Evolutionary conservation across 2,329 filamentous ascomycete genomes (phyloP).

Genomic region (Stemphylium beticola): DNA sequence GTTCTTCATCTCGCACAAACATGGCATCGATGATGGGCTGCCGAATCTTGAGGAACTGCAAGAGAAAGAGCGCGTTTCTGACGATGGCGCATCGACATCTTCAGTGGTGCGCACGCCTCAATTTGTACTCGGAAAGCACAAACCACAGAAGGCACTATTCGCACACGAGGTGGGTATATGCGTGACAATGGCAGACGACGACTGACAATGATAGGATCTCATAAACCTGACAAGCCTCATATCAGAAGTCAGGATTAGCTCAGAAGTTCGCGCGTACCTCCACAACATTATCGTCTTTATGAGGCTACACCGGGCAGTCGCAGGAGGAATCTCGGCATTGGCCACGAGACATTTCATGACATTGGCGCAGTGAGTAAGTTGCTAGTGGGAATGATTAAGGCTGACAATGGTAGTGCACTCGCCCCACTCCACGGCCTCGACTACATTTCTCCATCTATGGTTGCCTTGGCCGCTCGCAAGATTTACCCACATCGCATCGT

Average conservation of each 20-base stretch:
- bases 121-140: constrained; percentile 18
- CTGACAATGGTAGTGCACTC: constrained; percentile 62
- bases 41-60: constrained; percentile 71
- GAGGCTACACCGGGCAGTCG: constrained; percentile 84
- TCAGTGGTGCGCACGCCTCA: constrained; percentile 47
- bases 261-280: constrained; percentile 82
- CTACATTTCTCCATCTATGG: constrained; percentile 83
- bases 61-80: constrained; percentile 23
- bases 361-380: constrained; percentile 61
- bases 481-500: constrained; percentile 85
- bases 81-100: constrained; percentile 43
- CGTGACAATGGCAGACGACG: neutral
- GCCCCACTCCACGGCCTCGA: constrained; percentile 81
- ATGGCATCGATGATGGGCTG: constrained; percentile 74
- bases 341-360: constrained; percentile 79
- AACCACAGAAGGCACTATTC: constrained; percentile 44
- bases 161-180: constrained; percentile 52
- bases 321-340: constrained; percentile 75
- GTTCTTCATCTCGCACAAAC: constrained; percentile 87
- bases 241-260: constrained; percentile 66
- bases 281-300: constrained; percentile 89
- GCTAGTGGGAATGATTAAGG: neutral
- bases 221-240: constrained; percentile 65
- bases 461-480: constrained; percentile 82
- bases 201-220: constrained; percentile 54